Conservation (phyloP, 305 asterid genomes). For the Salvia sclarea region DNA sequence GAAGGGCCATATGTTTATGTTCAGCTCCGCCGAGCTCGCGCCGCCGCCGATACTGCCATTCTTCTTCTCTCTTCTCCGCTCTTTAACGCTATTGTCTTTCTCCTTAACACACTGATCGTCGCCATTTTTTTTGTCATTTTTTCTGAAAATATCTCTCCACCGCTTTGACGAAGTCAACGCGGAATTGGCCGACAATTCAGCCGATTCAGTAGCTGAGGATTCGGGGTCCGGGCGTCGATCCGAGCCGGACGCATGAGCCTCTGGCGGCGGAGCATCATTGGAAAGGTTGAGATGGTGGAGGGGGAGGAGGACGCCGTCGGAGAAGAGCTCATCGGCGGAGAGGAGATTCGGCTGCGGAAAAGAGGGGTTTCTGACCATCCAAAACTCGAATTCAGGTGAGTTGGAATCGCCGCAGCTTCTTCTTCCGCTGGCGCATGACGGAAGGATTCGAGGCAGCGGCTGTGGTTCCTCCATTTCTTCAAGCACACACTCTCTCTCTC, state of each 20-base stretch:
- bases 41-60: conserved; percentile 38
- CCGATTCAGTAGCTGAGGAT: conserved; percentile 25
- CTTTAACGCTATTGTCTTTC: conserved; percentile 38
- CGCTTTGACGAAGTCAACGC: conserved; percentile 62
- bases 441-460: conserved; percentile 40
- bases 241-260: conserved; percentile 40
- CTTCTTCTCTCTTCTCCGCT: conserved; percentile 59
- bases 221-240: conserved; percentile 33
- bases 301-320: conserved; percentile 83
- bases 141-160: conserved; percentile 77
- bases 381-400: conserved; percentile 91
- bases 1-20: conserved; percentile 91
- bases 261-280: conserved; percentile 23
- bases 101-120: conserved; percentile 31
- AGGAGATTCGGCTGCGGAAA: conserved; percentile 64
- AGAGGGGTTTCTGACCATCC: conserved; percentile 70
- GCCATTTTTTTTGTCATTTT: conserved; percentile 40
- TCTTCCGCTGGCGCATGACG: conserved; percentile 57
- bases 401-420: conserved; percentile 42
- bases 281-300: conserved; percentile 53
- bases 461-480: conserved; percentile 46
- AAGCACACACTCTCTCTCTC: neutral
- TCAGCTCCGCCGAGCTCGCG: conserved; percentile 68
- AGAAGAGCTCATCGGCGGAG: conserved; percentile 89
- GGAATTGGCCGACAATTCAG: conserved; percentile 35